Evolutionary conservation across 1,284 basidiomycete genomes (phyloP), one percentile per base, ranked within the genome.

Genomic region (Irpex sp.): DNA sequence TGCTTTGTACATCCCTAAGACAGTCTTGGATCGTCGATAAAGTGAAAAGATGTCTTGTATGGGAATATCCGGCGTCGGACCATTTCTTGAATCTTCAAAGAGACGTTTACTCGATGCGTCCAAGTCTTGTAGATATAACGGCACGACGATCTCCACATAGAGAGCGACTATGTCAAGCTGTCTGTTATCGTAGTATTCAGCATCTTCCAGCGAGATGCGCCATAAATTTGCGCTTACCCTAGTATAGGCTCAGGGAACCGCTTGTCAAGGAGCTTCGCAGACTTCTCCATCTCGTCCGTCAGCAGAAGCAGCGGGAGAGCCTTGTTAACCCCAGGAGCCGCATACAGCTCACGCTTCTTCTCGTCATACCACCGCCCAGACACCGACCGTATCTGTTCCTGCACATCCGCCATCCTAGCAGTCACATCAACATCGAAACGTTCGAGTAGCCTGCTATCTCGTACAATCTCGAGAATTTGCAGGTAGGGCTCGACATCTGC

Each of bases 41-140:
- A 98, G 79, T 0, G 86, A 82, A 68, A 98, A 95, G 34, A 97
- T 87, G 72, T 98, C 95, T 66, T 94, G 91, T 60, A 96, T 91
- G 2, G 89, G 90, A 2, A 93, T 85, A 64, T 90, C 89, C 1
- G 89, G 88, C 8, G 85, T 91, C 1, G 89, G 89, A 2, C 86
- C 89, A 72, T 88, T 92, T 85, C 87, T 89, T 5, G 91, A 91
- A 11, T 88, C 87, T 70, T 92, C 90, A 65, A 89, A 86, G 6
- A 94, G 76, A 5, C 85, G 83, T 73, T 88, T 87, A 69, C 87
- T 85, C 4, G 88, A 87, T 55, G 81, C 82, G 67, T 92, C 86
- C 26, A 98, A 75, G 58, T 97, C 96, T 51, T 81, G 79, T 9
- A 97, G 77, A 73, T 91, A 91, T 58, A 89, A 78, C 1, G 94